Evolutionary conservation across 78 protist species (phyloP).

Genomic region (Pigoraptor vietnamica): DNA sequence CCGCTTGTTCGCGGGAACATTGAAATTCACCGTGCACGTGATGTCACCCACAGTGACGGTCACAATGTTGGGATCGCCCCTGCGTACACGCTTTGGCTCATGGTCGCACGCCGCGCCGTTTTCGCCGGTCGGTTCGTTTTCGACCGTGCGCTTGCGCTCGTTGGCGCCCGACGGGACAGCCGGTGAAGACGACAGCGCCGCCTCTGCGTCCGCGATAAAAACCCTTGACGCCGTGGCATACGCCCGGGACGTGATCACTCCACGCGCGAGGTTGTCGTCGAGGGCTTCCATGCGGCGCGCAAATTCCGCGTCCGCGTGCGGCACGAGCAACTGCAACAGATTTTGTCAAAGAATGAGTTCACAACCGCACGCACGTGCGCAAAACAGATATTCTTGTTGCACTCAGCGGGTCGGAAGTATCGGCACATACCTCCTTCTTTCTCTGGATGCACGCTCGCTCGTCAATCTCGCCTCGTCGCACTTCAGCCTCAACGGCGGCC

Average conservation of each 20-base stretch:
- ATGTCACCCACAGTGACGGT: no score
- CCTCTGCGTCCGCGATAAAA: no score
- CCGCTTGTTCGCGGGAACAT: no score
- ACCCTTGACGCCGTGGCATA: background rate
- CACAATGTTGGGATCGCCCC: no score
- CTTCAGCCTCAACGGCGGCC: background rate
- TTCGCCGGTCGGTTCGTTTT: no score
- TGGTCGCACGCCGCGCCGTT: no score
- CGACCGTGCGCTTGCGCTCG: no score
- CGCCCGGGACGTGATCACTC: background rate
- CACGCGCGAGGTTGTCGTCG: background rate
- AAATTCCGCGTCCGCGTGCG: background rate
- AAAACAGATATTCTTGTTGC: background rate
- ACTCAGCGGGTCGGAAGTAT: background rate
- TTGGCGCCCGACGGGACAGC: no score
- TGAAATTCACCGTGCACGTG: no score
- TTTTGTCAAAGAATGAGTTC: background rate
- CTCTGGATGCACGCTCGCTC: background rate
- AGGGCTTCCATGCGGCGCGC: background rate
- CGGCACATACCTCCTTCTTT: background rate
- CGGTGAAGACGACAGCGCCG: no score
- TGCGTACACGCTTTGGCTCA: no score
- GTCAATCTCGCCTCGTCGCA: background rate
- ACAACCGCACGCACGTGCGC: background rate
- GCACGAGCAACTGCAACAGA: background rate